Evolutionary conservation across 2,329 filamentous ascomycete genomes (phyloP), one percentile per base, ranked within the genome.

Genomic region (Eutypa lata): DNA sequence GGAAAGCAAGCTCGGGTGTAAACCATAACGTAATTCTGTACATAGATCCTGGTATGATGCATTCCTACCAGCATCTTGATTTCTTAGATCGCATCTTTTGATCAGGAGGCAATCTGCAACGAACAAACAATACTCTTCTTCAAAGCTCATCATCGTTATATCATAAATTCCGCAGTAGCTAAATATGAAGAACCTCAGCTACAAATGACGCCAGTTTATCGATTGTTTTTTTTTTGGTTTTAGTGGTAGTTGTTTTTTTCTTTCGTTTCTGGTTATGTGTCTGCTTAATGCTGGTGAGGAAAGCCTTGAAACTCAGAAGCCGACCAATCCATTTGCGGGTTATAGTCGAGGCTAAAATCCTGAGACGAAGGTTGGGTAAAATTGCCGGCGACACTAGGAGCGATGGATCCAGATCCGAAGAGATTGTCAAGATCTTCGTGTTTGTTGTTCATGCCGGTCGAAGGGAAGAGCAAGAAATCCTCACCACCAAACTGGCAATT

Each of bases 401-500:
- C n/a, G n/a, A 80, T 65, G 38, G 81, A 75, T 13, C 70, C 55
- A 18, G 26, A 31, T 10, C 62, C 73, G 55, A 83, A 83, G 2
- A 83, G 70, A 2, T 54, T 65, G 43, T 78, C 73, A 42, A 74
- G 72, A 7, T 71, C 68, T 28, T 69, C 64, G 3, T 66, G 57
- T 64, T 81, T 79, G 49, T 68, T 14, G 16, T 38, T 66, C 49
- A 71, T 65, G 33, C 64, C 62, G 11, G 59, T 61, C 16, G 67
- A 50, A 2, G 79, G 78, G 63, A 80, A 90, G 16, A 91, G 77
- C 18, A 81, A 79, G 61, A 90, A 91, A 67, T 90, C 87, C 67
- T 90, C 87, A 11, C 68, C 72, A n/a, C 73, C 72, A 22, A 75
- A 71, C 10, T 67, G 72, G n/a, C 67, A 72, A 47, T 70, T 71